Evolutionary conservation across 208 protist species (phyloP).

Genomic region (Tetramitus jugosus): DNA sequence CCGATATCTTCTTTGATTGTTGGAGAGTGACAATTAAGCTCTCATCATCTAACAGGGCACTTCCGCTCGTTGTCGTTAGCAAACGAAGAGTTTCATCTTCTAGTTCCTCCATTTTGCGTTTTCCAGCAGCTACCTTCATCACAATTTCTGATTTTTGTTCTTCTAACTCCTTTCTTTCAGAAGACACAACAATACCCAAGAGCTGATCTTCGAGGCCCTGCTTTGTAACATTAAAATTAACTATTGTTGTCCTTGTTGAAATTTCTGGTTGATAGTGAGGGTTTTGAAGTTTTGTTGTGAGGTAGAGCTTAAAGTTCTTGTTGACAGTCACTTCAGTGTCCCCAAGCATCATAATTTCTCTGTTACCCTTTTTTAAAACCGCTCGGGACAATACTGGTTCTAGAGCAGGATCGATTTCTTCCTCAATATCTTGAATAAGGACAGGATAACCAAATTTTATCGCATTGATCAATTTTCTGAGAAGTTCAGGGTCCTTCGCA

Average conservation of each 20-base stretch:
- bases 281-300: conserved; percentile 93
- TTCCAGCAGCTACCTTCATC: conserved; percentile 75
- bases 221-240: conserved; percentile 96
- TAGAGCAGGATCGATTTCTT: conserved; percentile 93
- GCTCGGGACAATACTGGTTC: conserved; percentile 86
- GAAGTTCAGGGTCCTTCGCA: conserved; percentile 83
- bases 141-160: conserved; percentile 93
- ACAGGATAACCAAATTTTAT: conserved; percentile 91
- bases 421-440: conserved; percentile 90
- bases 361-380: conserved; percentile 79
- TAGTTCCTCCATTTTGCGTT: conserved; percentile 86
- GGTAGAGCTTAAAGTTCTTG: conserved; percentile 91
- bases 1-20: conserved; percentile 89
- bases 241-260: conserved; percentile 87
- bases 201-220: conserved; percentile 96
- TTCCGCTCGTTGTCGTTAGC: conserved; percentile 75
- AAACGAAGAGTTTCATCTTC: conserved; percentile 94
- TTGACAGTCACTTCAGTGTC: conserved; percentile 96
- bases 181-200: conserved; percentile 90
- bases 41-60: conserved; percentile 89
- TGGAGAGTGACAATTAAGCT: conserved; percentile 90
- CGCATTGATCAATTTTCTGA: conserved; percentile 88
- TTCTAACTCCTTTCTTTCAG: conserved; percentile 94
- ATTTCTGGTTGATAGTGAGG: conserved; percentile 95
- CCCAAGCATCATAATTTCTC: conserved; percentile 82